Percentiles rank a stretch among this genome's conserved stretches.
phyloP scores from a whole-genome alignment of 129 eudicot genomes.

The Pseudognaphalium luteoalbum region DNA sequence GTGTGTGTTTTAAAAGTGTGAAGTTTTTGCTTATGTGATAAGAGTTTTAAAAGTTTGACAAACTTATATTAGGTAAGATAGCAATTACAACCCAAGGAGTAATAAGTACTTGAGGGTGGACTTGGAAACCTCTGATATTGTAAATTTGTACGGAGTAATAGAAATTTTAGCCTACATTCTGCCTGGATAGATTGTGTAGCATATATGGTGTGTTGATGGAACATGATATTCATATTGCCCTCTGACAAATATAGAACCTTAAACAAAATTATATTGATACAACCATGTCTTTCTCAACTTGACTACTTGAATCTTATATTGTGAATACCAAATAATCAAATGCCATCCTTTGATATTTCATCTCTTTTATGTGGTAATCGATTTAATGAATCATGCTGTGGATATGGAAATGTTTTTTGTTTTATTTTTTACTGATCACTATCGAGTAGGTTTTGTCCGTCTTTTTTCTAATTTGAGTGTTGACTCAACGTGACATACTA shows the following conservation, averaged over 20 bases:
- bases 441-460: neutral
- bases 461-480: slow-evolving; percentile 8
- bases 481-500: neutral
- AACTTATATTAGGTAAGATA: too few relatives aligned
- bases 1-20: too few relatives aligned
- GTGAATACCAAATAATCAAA: neutral
- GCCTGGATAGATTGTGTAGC: neutral
- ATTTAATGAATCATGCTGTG: neutral
- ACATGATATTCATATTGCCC: neutral
- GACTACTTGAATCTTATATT: neutral
- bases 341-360: neutral
- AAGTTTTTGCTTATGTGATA: too few relatives aligned
- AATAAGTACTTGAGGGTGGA: too few relatives aligned
- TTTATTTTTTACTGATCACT: neutral
- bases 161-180: too few relatives aligned
- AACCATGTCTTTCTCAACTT: neutral
- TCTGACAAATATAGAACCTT: neutral
- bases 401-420: neutral
- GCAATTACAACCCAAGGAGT: too few relatives aligned
- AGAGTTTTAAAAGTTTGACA: too few relatives aligned
- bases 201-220: neutral
- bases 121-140: too few relatives aligned
- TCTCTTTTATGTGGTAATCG: neutral
- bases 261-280: neutral
- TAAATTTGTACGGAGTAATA: too few relatives aligned